Evolutionary conservation across 805 yeast genomes (phyloP), one percentile per base, ranked within the genome.

Genomic region (Kodamaea lidongshanica): DNA sequence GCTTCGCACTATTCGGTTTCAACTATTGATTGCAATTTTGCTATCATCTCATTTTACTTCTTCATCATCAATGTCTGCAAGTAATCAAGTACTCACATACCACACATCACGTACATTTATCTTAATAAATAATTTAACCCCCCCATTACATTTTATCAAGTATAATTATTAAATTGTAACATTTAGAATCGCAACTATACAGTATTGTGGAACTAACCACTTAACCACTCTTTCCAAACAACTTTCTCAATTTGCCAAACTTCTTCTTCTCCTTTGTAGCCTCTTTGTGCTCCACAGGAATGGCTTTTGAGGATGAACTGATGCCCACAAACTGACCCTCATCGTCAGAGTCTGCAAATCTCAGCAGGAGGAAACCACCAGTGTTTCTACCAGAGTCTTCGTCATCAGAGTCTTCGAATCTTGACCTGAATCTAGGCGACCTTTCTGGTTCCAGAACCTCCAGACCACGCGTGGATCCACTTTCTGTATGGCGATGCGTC

Each of bases 221-320:
- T n/a, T n/a, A n/a, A n/a, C n/a, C n/a, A 23, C 37, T 34, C 25
- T 39, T 58, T 10, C 70, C 69, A 38, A 65, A 65, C 18, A 65
- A 47, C 38, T 64, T 64, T 37, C 56, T 54, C 36, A 59, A 48
- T 37, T 52, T 58, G 13, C 61, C 55, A 39, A 61, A 55, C 31
- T 56, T 50, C 41, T 54, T 61, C 54, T 62, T 63, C 35, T 56
- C 62, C 42, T 51, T 57, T 22, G 18, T 26, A 12, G 34, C 8
- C 9, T 19, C 14, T 7, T 24, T 20, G 20, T 24, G 27, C 16
- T 25, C 32, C 16, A 15, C 23, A 14, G 18, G 26, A 33, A 16
- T 28, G 6, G 30, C 23, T 12, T 19, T 27, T 20, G 21, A 11
- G 36, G 33, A 30, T 39, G 25, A 10, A 27, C 28, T 33, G 31